Evolutionary conservation across 1,284 basidiomycete genomes (phyloP).

Genomic region (Pascua guehoae): DNA sequence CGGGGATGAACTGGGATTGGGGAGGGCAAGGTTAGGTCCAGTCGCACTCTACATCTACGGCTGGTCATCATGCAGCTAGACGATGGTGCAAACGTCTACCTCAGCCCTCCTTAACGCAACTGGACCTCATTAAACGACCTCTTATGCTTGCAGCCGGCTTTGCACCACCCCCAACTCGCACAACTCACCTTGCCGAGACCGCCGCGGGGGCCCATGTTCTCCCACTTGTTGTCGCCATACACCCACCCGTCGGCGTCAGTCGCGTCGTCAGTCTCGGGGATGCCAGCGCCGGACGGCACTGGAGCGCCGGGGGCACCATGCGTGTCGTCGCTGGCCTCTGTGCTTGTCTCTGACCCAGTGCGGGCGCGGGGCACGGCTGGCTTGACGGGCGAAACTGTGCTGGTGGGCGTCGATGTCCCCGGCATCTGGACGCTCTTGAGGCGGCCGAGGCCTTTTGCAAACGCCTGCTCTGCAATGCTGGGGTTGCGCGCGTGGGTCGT

Average conservation of each 20-base stretch:
- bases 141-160: no score
- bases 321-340: conserved; percentile 25
- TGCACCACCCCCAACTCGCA: no score
- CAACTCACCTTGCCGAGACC: conserved; percentile 72
- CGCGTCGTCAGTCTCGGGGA: conserved; percentile 38
- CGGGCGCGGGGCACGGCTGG: conserved; percentile 9
- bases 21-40: no score
- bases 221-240: conserved; percentile 96
- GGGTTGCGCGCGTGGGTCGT: conserved; percentile 22
- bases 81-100: no score
- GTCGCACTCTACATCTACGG: no score
- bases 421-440: conserved; percentile 30
- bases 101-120: no score
- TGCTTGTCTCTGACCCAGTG: conserved; percentile 10
- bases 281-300: neutral
- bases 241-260: conserved; percentile 91
- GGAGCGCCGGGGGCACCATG: neutral
- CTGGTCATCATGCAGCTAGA: no score
- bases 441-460: conserved; percentile 48
- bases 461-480: conserved; percentile 48
- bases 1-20: neutral
- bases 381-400: conserved; percentile 17
- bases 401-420: conserved; percentile 18
- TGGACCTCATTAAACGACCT: no score
- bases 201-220: conserved; percentile 66